phyloP scores from a whole-genome alignment of 371 early-diverging fungal species.

The Mucor velutinosus region DNA sequence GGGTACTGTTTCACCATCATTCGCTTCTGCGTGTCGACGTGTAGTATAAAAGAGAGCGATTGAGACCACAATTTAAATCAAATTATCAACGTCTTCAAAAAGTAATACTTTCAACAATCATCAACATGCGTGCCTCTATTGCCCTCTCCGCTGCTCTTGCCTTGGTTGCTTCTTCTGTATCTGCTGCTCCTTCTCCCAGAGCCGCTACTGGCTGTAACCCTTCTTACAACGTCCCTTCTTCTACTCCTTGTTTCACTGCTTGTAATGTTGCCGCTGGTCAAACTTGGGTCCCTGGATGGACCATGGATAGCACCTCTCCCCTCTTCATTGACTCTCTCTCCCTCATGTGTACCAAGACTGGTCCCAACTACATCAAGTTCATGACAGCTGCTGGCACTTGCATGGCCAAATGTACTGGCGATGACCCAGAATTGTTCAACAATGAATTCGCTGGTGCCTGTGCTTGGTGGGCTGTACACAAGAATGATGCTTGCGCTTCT shows the following conservation, averaged over 20 bases:
- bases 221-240: conserved; percentile 27
- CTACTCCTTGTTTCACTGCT: conserved; percentile 27
- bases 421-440: conserved; percentile 13
- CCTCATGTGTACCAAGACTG: conserved; percentile 27
- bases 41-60: not conserved
- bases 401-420: conserved; percentile 29
- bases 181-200: conserved; percentile 18
- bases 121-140: conserved; percentile 11
- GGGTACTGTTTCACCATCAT: not conserved
- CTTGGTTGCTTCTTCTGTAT: conserved; percentile 9
- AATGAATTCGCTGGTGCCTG: conserved; percentile 24
- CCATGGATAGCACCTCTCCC: conserved; percentile 30
- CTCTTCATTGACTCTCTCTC: conserved; percentile 33
- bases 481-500: conserved; percentile 16
- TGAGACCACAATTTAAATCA: not conserved
- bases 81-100: not conserved
- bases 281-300: conserved; percentile 16
- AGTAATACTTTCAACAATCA: not conserved
- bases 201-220: conserved; percentile 34
- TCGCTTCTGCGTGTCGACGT: not conserved
- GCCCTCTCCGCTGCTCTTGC: conserved; percentile 16
- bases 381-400: conserved; percentile 44
- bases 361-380: conserved; percentile 27
- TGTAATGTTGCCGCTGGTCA: conserved; percentile 33
- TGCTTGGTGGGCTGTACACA: conserved; percentile 26